A percentile compares a stretch with the other conserved stretches of the same genome.
Conservation (phyloP, 768 basidiomycete genomes). For the Tricholoma sp. region DNA sequence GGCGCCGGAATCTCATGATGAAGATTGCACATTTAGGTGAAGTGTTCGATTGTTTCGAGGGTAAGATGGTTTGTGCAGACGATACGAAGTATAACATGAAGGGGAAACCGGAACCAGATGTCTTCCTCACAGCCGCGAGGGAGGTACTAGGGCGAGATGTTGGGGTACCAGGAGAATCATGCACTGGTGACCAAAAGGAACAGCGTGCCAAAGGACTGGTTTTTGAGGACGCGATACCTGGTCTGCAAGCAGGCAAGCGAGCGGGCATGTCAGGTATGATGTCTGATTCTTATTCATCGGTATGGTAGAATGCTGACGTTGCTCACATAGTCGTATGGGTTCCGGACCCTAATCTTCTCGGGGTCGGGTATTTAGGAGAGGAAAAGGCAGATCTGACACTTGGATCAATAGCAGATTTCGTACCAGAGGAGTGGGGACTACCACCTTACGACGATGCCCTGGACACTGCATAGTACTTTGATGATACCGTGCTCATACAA, state of each 20-base stretch:
- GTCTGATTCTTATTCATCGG: background rate
- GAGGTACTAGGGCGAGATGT: conserved; percentile 52
- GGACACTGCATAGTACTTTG: background rate
- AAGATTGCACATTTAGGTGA: conserved; percentile 63
- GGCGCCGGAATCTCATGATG: conserved; percentile 55
- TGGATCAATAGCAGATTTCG: conserved; percentile 62
- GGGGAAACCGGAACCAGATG: conserved; percentile 81
- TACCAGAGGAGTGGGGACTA: conserved; percentile 80
- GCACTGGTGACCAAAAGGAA: conserved; percentile 27
- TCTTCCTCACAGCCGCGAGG: conserved; percentile 72
- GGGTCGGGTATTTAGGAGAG: conserved; percentile 39
- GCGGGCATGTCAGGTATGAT: conserved; percentile 78
- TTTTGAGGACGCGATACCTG: conserved; percentile 78
- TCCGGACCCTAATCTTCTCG: conserved; percentile 66
- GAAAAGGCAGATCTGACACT: conserved; percentile 58
- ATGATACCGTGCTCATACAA: background rate
- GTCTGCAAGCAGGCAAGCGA: conserved; percentile 74
- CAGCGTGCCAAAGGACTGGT: conserved; percentile 66
- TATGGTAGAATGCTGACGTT: background rate
- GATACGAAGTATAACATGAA: conserved; percentile 48
- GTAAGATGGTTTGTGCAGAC: conserved; percentile 67
- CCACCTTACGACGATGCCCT: conserved; percentile 49
- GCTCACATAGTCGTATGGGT: conserved; percentile 69
- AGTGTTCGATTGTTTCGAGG: conserved; percentile 58
- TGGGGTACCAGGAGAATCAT: conserved; percentile 36